Percentiles rank a stretch among this genome's conserved stretches.
Conservation (phyloP, 805 yeast genomes). For the Zygosaccharomyces pseudorouxii region DNA sequence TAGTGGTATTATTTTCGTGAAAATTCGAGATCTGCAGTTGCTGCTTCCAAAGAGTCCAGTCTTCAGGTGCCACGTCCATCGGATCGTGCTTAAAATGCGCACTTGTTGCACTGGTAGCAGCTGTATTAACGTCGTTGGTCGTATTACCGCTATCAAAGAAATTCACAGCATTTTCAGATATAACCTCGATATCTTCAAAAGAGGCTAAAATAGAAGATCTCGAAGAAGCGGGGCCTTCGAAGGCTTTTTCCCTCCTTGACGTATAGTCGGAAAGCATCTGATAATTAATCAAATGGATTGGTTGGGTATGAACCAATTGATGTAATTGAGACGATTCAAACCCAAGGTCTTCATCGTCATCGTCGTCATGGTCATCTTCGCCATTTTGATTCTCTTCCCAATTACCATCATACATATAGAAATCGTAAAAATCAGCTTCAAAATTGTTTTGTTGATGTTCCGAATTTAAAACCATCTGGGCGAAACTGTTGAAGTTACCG, state of each 20-base stretch:
- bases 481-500: background rate
- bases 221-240: slow-evolving; percentile 1
- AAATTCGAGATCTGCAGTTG: background rate
- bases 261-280: slow-evolving; percentile 8
- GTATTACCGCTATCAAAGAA: background rate
- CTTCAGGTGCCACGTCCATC: background rate
- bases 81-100: background rate
- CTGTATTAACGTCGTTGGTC: slow-evolving; percentile 1
- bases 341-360: slow-evolving; percentile 5
- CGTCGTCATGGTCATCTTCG: slow-evolving; percentile 5
- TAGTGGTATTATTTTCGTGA: background rate
- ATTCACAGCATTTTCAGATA: background rate
- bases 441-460: slow-evolving; percentile 1
- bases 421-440: slow-evolving; percentile 9
- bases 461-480: slow-evolving; percentile 1
- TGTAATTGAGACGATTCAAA: slow-evolving; percentile 17
- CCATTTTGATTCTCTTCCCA: slow-evolving; percentile 5
- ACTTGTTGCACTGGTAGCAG: slow-evolving; percentile 4
- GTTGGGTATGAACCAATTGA: slow-evolving; percentile 26
- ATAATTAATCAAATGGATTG: slow-evolving; percentile 19
- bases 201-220: background rate
- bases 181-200: background rate
- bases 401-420: slow-evolving; percentile 8
- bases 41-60: slow-evolving; percentile 1
- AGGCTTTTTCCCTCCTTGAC: background rate